Evolutionary conservation across 257 asterid genomes (phyloP).

Genomic region (Solanum commersonii): DNA sequence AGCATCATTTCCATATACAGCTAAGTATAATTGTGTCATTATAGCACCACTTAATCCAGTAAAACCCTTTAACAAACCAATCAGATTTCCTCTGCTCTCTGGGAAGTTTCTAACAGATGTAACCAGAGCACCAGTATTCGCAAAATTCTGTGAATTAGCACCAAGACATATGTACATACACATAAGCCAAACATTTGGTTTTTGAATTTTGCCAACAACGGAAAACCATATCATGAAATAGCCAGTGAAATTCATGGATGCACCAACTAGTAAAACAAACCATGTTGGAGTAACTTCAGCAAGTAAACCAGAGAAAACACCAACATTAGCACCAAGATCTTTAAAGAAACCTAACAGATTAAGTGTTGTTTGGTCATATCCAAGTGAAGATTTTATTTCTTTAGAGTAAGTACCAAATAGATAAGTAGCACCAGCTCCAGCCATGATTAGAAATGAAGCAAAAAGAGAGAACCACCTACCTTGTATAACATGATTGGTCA

Average conservation of each 20-base stretch:
- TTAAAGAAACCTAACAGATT: constrained; percentile 74
- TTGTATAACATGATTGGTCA: constrained; percentile 32
- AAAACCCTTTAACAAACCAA: constrained; percentile 67
- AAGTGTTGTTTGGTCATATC: constrained; percentile 77
- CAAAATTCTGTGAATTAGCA: constrained; percentile 80
- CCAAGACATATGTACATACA: constrained; percentile 70
- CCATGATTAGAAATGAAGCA: constrained; percentile 72
- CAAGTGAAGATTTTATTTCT: constrained; percentile 55
- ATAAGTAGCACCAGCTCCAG: constrained; percentile 93
- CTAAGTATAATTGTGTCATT: constrained; percentile 61
- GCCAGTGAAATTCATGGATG: constrained; percentile 69
- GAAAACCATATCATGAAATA: constrained; percentile 73
- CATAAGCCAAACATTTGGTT: constrained; percentile 72
- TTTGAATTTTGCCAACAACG: constrained; percentile 35
- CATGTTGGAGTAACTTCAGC: constrained; percentile 78
- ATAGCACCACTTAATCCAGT: constrained; percentile 85
- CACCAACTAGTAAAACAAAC: constrained; percentile 60
- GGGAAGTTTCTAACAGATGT: constrained; percentile 69
- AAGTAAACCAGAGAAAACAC: constrained; percentile 68
- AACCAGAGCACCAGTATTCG: constrained; percentile 84
- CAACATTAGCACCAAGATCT: constrained; percentile 80
- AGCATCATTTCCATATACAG: constrained; percentile 72
- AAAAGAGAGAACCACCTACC: constrained; percentile 90
- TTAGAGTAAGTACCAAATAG: constrained; percentile 75
- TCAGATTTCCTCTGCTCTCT: constrained; percentile 48